Evolutionary conservation across 208 protist genomes (phyloP).

Genomic region (Trichomonas vaginalis): DNA sequence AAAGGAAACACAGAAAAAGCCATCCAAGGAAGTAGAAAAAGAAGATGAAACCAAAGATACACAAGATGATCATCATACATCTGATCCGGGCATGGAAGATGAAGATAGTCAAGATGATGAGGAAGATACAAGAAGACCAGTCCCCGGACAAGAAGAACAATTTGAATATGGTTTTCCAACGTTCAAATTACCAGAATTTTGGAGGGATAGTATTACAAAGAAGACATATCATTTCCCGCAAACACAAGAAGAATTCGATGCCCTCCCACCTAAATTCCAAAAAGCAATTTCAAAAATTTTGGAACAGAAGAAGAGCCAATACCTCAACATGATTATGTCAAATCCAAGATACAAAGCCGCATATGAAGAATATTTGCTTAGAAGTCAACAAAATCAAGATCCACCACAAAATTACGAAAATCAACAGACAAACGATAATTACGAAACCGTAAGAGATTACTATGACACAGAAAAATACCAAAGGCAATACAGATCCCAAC

Average conservation of each 20-base stretch:
- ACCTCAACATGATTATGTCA: not conserved
- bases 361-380: not conserved
- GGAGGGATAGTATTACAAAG: not conserved
- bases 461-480: not conserved
- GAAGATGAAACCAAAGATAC: too few species aligned
- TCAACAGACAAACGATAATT: not conserved
- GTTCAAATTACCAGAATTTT: not conserved
- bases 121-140: too few species aligned
- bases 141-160: too few species aligned
- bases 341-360: not conserved
- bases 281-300: not conserved
- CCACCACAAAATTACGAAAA: not conserved
- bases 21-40: too few species aligned
- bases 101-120: too few species aligned
- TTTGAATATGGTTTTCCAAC: not conserved
- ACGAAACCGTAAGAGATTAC: not conserved
- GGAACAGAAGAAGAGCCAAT: not conserved
- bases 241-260: not conserved
- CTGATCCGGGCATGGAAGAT: too few species aligned
- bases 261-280: not conserved
- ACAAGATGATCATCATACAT: too few species aligned
- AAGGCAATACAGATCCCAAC: not conserved
- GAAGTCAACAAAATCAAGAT: not conserved
- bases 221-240: not conserved
- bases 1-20: too few species aligned